Evolutionary conservation across 257 asterid genomes (phyloP), one percentile per base, ranked within the genome.

Genomic region (Fraxinus cuspidata): DNA sequence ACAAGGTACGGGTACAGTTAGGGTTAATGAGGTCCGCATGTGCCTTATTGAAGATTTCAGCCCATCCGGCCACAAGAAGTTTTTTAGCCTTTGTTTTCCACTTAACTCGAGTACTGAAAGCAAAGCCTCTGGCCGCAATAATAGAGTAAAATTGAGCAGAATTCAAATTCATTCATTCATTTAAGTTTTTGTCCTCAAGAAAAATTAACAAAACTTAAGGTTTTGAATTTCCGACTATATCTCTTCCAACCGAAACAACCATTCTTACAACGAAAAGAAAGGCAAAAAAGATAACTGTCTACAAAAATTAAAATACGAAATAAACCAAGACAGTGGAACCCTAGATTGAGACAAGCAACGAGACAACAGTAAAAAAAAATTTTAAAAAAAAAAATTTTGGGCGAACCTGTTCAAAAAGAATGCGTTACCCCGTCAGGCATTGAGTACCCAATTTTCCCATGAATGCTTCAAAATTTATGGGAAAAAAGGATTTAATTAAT

Each of bases 341-440:
- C 42, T 32, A 70, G 27, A 35, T 19, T 37, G 25, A 18, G 51
- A 70, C 16, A n/a, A 56, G 8, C 74, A 70, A 70, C 23, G 18
- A 69, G 51, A 16, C 18, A 13, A 13, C 28, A 13, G n/a, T 19
- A 9, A 10, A n/a, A 69, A 69, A 15, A n/a, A n/a, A n/a, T n/a
- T n/a, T n/a, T n/a, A 9, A 31, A 0, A 29, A 31, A 13, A 8
- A 66, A 1, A 28, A 18, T 0, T 12, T 0, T 7, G 0, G 5
- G 5, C 12, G 49, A 70, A 70, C 53, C 74, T 70, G n/a, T 35
- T 70, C 8, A 70, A 10, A 29, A 35, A 70, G 28, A 70, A 70
- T 19, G 23, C 29, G n/a, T 16, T 31, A 38, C 27, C 74, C 15
- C 13, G 3, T 70, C 60, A 19, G 29, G 29, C 51, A 38, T n/a